phyloP scores from a whole-genome alignment of 257 asterid genomes.

The Salvia rosmarinus region DNA sequence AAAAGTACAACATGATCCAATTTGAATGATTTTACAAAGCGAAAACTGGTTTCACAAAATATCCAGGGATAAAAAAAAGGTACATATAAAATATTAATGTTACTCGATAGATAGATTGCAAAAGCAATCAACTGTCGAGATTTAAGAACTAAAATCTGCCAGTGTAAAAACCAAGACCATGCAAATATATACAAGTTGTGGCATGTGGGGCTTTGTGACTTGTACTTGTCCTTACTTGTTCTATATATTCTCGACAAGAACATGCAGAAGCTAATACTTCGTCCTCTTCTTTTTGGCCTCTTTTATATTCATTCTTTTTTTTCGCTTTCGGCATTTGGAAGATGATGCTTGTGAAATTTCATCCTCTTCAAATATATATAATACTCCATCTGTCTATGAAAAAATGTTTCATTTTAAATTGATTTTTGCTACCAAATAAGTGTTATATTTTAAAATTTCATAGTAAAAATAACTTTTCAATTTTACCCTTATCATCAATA shows the following conservation, averaged over 20 bases:
- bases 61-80: slow-evolving; percentile 14
- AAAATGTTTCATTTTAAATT: no score
- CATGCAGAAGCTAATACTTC: neutral
- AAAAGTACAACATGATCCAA: neutral
- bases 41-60: slow-evolving; percentile 10
- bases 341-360: neutral
- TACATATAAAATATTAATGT: neutral
- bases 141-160: neutral
- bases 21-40: neutral
- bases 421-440: no score
- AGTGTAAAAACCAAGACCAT: neutral
- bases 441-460: no score
- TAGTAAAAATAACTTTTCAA: no score
- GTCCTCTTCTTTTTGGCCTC: neutral
- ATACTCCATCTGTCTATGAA: no score
- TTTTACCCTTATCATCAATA: no score
- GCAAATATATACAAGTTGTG: neutral
- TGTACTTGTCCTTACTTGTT: neutral
- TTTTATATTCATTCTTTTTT: neutral
- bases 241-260: slow-evolving; percentile 11
- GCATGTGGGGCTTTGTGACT: neutral
- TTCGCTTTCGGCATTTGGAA: slow-evolving; percentile 11
- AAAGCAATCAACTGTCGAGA: neutral
- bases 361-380: neutral
- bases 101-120: neutral